These are phyloP conservation scores for Acer negundo DNA, from an alignment of 345 rosid genomes.

Conservation along the genomic window DNA sequence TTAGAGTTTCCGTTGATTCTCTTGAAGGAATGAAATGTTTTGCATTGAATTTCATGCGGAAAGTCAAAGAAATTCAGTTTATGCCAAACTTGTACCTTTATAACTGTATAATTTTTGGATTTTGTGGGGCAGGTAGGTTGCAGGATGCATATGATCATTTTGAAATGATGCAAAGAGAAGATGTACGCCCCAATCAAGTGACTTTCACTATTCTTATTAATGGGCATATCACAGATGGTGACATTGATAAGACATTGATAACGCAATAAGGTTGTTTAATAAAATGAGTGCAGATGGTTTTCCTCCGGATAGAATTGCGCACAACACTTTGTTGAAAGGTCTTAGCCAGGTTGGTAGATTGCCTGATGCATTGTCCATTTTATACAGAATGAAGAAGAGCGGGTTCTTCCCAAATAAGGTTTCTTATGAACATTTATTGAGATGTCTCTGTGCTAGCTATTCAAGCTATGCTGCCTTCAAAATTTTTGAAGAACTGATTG, in stretches of 20 bases:
- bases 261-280: constrained; percentile 55
- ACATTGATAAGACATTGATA: no score
- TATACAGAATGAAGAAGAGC: constrained; percentile 51
- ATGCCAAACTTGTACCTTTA: constrained; percentile 57
- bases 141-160: constrained; percentile 59
- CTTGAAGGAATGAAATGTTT: constrained; percentile 43
- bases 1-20: constrained; percentile 26
- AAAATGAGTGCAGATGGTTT: constrained; percentile 45
- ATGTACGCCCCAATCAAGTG: constrained; percentile 61
- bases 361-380: constrained; percentile 47
- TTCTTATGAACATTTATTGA: constrained; percentile 46
- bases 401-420: constrained; percentile 46
- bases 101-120: constrained; percentile 49
- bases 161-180: constrained; percentile 51
- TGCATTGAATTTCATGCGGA: constrained; percentile 48
- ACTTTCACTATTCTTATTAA: constrained; percentile 60
- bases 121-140: constrained; percentile 47
- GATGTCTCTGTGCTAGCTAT: constrained; percentile 43
- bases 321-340: constrained; percentile 49
- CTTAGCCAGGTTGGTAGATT: constrained; percentile 50
- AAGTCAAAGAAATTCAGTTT: constrained; percentile 40
- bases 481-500: constrained; percentile 60
- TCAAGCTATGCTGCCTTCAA: constrained; percentile 50
- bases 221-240: constrained; percentile 49
- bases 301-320: constrained; percentile 43